Evolutionary conservation across 306 rosid genomes (phyloP).

Genomic region (Cicer cuneatum): DNA sequence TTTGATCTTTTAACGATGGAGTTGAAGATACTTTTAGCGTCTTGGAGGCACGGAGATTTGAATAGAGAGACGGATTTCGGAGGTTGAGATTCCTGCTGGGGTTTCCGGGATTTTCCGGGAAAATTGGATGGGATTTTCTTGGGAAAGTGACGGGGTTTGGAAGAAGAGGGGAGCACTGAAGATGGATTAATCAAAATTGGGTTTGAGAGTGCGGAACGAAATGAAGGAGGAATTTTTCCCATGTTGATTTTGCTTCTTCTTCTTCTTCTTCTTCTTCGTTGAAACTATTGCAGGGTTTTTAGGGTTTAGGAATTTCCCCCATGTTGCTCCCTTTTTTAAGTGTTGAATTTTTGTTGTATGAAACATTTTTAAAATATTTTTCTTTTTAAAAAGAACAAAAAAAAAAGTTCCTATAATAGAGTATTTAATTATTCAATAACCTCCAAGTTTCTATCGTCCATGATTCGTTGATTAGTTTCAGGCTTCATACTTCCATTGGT

Average conservation of each 20-base stretch:
- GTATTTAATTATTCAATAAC: too few relatives aligned
- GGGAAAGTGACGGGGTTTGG: conserved; percentile 46
- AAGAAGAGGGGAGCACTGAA: conserved; percentile 44
- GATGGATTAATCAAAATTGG: conserved; percentile 49
- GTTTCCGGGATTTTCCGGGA: conserved; percentile 31
- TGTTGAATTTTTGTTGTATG: too few relatives aligned
- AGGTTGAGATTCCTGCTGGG: conserved; percentile 11
- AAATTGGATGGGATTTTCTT: conserved; percentile 42
- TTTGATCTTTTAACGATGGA: conserved; percentile 52
- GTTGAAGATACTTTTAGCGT: conserved; percentile 62
- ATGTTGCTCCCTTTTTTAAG: too few relatives aligned
- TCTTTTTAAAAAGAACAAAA: too few relatives aligned
- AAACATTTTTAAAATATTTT: too few relatives aligned
- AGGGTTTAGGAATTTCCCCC: conserved; percentile 4
- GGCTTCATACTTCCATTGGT: too few relatives aligned
- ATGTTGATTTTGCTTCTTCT: conserved; percentile 36
- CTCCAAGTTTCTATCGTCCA: too few relatives aligned
- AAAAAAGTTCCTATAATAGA: too few relatives aligned
- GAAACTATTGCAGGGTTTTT: conserved; percentile 33
- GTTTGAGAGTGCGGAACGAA: conserved; percentile 63
- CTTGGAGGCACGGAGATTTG: conserved; percentile 70
- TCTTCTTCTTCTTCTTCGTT: neutral
- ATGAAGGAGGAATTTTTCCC: conserved; percentile 76
- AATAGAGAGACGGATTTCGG: conserved; percentile 44
- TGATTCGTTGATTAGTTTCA: too few relatives aligned